Evolutionary conservation across 257 asterid species (phyloP).

Genomic region (Nicotiana undulata): DNA sequence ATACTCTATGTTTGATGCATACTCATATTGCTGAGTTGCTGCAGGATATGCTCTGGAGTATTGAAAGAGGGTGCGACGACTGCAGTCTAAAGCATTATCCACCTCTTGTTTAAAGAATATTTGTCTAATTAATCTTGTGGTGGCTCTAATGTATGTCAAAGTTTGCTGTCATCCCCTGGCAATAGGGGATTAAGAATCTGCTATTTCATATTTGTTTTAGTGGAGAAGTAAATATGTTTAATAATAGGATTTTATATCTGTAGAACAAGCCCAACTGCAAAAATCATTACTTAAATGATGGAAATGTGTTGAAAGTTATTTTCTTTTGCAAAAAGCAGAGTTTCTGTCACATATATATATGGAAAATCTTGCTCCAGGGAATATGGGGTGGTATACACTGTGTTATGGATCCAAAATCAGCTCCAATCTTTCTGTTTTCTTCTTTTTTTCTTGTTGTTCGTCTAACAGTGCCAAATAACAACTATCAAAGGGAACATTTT

Average conservation of each 20-base stretch:
- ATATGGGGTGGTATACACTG: neutral
- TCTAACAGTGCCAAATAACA: neutral
- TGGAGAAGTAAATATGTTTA: neutral
- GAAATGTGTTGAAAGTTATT: neutral
- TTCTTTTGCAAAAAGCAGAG: neutral
- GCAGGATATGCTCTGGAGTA: constrained; percentile 72
- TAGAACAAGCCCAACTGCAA: neutral
- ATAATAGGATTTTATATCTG: neutral
- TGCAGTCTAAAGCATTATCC: constrained; percentile 86
- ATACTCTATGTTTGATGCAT: neutral
- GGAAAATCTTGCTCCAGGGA: neutral
- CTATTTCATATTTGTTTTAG: neutral
- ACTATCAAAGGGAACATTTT: neutral
- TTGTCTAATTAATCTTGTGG: neutral
- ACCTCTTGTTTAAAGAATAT: constrained; percentile 31
- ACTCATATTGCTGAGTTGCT: constrained; percentile 1
- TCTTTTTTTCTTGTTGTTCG: neutral
- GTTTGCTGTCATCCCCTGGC: neutral
- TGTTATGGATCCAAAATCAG: neutral
- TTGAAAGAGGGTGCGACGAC: constrained; percentile 52
- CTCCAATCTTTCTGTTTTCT: neutral
- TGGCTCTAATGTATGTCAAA: neutral
- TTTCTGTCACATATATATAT: neutral
- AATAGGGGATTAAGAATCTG: neutral
- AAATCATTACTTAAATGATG: neutral